Evolutionary conservation across 108 stramenopile genomes (phyloP), one percentile per base, ranked within the genome.

Genomic region (Aureococcus anophagefferens): DNA sequence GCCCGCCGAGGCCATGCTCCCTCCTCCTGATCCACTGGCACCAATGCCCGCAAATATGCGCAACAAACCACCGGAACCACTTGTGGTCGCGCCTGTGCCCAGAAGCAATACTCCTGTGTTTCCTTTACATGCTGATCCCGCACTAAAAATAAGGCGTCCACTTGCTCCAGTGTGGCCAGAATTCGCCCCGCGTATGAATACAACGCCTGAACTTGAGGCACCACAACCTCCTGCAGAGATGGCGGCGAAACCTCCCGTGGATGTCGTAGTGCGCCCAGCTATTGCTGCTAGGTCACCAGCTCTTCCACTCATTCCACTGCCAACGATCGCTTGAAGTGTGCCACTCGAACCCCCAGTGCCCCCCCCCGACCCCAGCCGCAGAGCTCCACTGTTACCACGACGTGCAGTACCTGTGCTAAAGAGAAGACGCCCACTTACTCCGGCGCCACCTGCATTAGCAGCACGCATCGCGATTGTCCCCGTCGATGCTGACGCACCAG

Each of bases 271-370:
- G 59, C 30, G 32, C 15, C 70, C 70, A 14, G 70, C 70, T 4
- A 33, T 18, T 32, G 62, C 62, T 63, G 62, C 32, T 5, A 71
- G 14, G 34, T 62, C 62, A 25, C 70, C 70, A 32, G 59, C 70
- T 4, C 34, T 15, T 5, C 34, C 59, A 63, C 33, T 32, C 0
- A 46, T 71, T 17, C 59, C 33, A 18, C 62, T 63, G 33, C 70
- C 70, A 14, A 71, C 70, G 30, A 0, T 62, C 5, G 62, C 62
- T 30, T 33, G 31, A 33, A 71, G 62, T 59, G 31, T 35, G 18
- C 70, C 70, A 30, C 34, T 46, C 7, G 59, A 32, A 5, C 70
- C 70, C 18, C 70, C 62, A 0, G 33, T 32, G n/a, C 46, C 31
- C 28, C 33, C 35, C 16, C 70, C 70, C 34, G 62, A 32, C 0